phyloP scores from a whole-genome alignment of 1,284 basidiomycete genomes.

The Cutaneotrichosporon sp. region DNA sequence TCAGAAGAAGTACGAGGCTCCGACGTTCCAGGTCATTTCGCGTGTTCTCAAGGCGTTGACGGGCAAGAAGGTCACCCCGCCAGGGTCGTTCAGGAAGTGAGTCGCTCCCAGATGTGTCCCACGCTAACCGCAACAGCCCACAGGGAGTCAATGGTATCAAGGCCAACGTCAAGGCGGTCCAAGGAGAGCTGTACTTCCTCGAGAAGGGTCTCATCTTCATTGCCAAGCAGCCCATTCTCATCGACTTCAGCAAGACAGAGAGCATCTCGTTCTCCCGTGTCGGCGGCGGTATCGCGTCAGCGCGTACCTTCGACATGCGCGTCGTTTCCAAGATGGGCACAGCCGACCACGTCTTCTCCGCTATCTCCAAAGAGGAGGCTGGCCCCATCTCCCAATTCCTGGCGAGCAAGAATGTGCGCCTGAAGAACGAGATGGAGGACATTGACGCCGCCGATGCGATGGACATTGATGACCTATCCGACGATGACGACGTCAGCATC shows the following conservation, averaged over 20 bases:
- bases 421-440: constrained; percentile 97
- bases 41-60: constrained; percentile 88
- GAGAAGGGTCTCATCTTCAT: constrained; percentile 99
- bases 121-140: constrained; percentile 34
- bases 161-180: constrained; percentile 94
- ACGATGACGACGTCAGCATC: constrained; percentile 51
- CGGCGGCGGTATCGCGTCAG: constrained; percentile 80
- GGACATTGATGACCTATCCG: constrained; percentile 70
- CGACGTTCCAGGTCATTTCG: constrained; percentile 93
- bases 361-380: constrained; percentile 94
- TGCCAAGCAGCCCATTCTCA: constrained; percentile 88
- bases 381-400: constrained; percentile 79
- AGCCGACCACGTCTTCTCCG: constrained; percentile 82
- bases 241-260: constrained; percentile 87
- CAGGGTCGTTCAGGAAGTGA: constrained; percentile 78
- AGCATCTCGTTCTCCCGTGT: constrained; percentile 90
- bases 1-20: constrained; percentile 63
- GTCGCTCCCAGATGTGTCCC: constrained; percentile 13
- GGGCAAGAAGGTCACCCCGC: constrained; percentile 80
- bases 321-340: constrained; percentile 72
- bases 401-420: constrained; percentile 80
- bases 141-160: constrained; percentile 62
- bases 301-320: constrained; percentile 91
- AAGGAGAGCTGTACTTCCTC: constrained; percentile 95
- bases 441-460: constrained; percentile 63